Percentiles rank a stretch among this genome's conserved stretches.
Conservation (phyloP, 352 stramenopile species). For the Globisporangium camurandrum region DNA sequence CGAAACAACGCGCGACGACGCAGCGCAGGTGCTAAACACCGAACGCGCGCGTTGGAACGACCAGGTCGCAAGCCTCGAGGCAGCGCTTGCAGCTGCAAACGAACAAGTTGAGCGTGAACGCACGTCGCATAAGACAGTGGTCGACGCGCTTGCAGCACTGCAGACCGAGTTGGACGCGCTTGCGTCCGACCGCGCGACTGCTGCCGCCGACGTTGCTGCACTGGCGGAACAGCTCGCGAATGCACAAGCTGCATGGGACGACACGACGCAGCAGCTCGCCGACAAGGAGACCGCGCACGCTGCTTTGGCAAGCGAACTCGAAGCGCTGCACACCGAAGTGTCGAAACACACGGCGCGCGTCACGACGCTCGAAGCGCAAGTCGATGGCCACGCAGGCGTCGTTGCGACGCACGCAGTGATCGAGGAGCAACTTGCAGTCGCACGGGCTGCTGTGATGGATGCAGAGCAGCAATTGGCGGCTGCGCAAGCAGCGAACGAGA, state of each 20-base stretch:
- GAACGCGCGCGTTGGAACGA: not conserved
- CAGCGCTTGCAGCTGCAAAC: not conserved
- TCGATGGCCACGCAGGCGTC: not conserved
- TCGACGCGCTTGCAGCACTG: not conserved
- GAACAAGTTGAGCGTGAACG: too few species aligned
- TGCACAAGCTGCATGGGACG: slow-evolving; percentile 5
- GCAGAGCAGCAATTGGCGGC: not conserved
- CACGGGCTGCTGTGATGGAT: not conserved
- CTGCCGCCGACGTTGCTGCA: not conserved
- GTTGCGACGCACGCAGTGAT: slow-evolving; percentile 1
- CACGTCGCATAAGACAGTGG: too few species aligned
- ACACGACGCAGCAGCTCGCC: not conserved
- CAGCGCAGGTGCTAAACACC: not conserved
- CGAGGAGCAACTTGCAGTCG: not conserved
- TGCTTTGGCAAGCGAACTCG: not conserved
- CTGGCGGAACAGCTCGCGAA: not conserved
- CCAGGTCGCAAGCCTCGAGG: not conserved
- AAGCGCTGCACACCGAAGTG: too few species aligned
- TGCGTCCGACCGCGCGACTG: slow-evolving; percentile 2
- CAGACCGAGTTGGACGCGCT: not conserved
- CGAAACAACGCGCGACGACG: not conserved
- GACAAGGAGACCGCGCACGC: not conserved
- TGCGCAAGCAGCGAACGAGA: not conserved
- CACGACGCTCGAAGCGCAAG: slow-evolving; percentile 4
- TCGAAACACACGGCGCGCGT: not conserved